These are phyloP conservation scores for Hymenoscyphus scutula DNA, from an alignment of 2,329 filamentous ascomycete genomes.

Conservation along the genomic window DNA sequence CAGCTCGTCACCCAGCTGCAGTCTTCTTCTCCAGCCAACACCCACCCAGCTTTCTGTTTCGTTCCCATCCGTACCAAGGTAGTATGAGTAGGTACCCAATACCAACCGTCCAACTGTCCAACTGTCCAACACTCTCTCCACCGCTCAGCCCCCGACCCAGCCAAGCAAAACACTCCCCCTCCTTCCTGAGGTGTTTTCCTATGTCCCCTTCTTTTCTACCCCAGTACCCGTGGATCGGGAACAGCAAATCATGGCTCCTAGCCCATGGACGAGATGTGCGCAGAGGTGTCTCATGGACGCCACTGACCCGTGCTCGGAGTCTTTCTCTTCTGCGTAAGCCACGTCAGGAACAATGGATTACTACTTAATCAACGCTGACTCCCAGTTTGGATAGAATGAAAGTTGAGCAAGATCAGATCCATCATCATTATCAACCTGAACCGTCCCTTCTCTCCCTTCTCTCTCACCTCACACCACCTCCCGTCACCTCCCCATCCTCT, in stretches of 20 bases:
- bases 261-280: background rate
- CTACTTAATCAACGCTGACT: constrained; percentile 10
- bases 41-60: too few relatives aligned
- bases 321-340: background rate
- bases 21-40: too few relatives aligned
- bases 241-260: constrained; percentile 10
- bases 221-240: background rate
- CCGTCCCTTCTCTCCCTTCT: too few relatives aligned
- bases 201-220: background rate
- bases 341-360: constrained; percentile 9
- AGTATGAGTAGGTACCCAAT: too few relatives aligned
- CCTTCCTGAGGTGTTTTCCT: too few relatives aligned
- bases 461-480: too few relatives aligned
- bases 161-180: background rate
- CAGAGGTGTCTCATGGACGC: background rate
- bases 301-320: background rate
- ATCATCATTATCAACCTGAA: too few relatives aligned
- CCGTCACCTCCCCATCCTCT: background rate
- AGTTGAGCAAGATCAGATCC: too few relatives aligned
- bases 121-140: too few relatives aligned
- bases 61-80: too few relatives aligned
- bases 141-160: background rate
- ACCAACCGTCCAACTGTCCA: too few relatives aligned
- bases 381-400: background rate
- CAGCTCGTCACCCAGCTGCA: too few relatives aligned